Percentiles rank a stretch among this genome's conserved stretches.
Conservation (phyloP, 176 grass and related monocot genomes). For the Eragrostis curvula region DNA sequence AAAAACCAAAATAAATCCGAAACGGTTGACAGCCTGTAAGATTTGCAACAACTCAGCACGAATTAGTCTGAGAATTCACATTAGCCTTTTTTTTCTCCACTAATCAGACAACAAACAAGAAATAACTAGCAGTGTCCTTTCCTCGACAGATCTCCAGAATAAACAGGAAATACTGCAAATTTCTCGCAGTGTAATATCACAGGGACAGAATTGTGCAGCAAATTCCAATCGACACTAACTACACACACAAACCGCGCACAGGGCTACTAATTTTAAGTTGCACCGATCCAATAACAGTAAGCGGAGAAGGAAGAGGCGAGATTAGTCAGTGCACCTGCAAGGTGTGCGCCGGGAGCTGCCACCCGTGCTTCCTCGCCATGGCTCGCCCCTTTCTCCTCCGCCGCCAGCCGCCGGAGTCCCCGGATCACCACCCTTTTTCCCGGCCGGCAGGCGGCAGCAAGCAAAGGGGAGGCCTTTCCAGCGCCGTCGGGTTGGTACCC, state of each 20-base stretch:
- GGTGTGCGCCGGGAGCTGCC: constrained; percentile 96
- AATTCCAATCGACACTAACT: neutral
- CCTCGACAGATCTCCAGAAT: constrained; percentile 45
- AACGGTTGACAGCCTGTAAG: neutral
- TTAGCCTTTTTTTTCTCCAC: neutral
- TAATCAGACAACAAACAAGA: neutral
- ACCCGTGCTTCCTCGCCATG: constrained; percentile 96
- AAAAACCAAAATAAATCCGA: constrained; percentile 22
- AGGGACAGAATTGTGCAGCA: neutral
- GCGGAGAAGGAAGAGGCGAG: neutral
- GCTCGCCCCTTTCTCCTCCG: neutral
- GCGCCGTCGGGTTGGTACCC: constrained; percentile 34
- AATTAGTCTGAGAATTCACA: neutral
- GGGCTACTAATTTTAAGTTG: neutral
- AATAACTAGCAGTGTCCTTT: neutral
- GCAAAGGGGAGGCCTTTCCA: constrained; percentile 19
- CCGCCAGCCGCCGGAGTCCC: neutral
- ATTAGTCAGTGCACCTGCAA: constrained; percentile 58
- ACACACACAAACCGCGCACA: neutral
- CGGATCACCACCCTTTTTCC: constrained; percentile 15
- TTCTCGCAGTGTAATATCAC: neutral
- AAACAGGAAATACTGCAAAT: neutral
- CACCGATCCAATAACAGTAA: constrained; percentile 16
- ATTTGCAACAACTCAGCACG: neutral
- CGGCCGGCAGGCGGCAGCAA: constrained; percentile 40